Base-by-base conservation (phyloP, 139 green algal species). In the Mesostigma viride region DNA sequence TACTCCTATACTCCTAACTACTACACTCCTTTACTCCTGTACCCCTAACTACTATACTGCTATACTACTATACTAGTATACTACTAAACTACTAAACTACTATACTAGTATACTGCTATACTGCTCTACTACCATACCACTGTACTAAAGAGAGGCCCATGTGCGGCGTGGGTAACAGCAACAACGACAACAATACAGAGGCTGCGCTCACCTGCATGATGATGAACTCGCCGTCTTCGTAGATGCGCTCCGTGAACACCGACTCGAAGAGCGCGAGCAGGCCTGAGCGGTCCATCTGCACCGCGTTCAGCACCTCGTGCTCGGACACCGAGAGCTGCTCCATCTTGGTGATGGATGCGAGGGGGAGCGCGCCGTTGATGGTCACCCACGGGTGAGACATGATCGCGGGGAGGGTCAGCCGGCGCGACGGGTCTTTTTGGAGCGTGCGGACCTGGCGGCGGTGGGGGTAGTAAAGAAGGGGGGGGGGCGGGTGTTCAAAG, bases 331-430 rank as follows among this genome's bases (percentile, higher is more conserved):
- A 53, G 14, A 53, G 40, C 40, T 53, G 40, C 17, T 14, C 14
- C 40, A 53, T 53, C 14, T 17, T 14, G 17, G 40, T 53, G 40
- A 53, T 53, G 40, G 40, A 53, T 17, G 14, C 40, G 14, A 53
- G 40, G 14, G 40, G 40, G 14, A 53, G 17, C 40, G 14, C 14
- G 40, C 40, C 40, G 40, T 53, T 53, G 40, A 14, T 14, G 14
- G 40, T 53, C 3, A 87, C 74, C 88, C 88, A 95, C 6, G 83
- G 71, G 65, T 95, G 87, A 0, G 44, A 58, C 76, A 88, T 84
- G 26, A 91, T 62, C 24, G 83, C 70, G 20, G 34, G 33, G 24
- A 95, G 68, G 0, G 73, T 83, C 65, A 89, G 81, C 48, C 88
- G 78, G n/a, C 73, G 75, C 3, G 58, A 35, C 0, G 88, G 87